phyloP scores from a whole-genome alignment of 345 rosid genomes.

The Cardamine resedifolia region DNA sequence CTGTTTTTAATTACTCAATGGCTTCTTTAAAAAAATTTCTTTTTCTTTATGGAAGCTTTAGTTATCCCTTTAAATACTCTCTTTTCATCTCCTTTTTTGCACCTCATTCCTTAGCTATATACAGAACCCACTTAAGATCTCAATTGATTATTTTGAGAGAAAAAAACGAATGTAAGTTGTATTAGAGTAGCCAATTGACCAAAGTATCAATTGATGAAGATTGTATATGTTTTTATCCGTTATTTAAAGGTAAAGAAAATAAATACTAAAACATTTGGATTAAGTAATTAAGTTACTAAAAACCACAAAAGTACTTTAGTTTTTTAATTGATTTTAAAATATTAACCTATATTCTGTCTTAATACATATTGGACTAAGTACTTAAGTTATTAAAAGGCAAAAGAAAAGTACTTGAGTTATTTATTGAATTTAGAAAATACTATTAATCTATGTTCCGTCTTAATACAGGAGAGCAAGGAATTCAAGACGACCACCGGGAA shows the following conservation, averaged over 20 bases:
- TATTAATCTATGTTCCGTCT: background rate
- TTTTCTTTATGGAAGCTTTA: constrained; percentile 39
- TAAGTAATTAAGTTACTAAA: background rate
- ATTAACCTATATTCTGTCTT: background rate
- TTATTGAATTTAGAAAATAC: background rate
- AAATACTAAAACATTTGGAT: background rate
- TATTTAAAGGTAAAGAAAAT: background rate
- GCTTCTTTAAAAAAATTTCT: constrained; percentile 26
- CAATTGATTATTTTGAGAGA: background rate
- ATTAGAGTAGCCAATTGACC: background rate
- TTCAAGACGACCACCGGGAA: constrained; percentile 39
- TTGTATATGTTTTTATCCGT: background rate
- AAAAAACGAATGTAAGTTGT: background rate
- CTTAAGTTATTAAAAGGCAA: background rate
- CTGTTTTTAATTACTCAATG: constrained; percentile 25
- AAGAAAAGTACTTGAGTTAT: background rate
- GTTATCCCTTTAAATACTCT: constrained; percentile 23
- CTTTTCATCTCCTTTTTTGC: constrained; percentile 12
- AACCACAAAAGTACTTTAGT: too few relatives aligned
- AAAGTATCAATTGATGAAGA: background rate
- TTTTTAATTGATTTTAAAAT: too few relatives aligned
- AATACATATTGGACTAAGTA: background rate
- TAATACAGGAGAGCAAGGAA: constrained; percentile 38
- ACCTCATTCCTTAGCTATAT: constrained; percentile 2
- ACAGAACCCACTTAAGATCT: background rate